These are phyloP conservation scores for Solanum peruvianum DNA, from an alignment of 257 asterid genomes.

Conservation along the genomic window DNA sequence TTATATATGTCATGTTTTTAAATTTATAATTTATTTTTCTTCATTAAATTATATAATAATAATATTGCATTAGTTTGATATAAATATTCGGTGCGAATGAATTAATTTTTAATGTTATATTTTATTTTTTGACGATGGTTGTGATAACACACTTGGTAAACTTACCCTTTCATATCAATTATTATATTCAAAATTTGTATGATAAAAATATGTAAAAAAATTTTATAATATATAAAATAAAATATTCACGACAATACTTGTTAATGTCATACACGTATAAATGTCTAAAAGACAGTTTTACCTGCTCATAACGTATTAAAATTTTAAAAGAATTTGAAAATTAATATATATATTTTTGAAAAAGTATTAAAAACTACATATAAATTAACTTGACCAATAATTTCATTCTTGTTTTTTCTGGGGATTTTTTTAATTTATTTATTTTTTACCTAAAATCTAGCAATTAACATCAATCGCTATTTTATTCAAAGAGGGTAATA, in stretches of 20 bases:
- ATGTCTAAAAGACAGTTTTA: background rate
- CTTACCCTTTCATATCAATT: background rate
- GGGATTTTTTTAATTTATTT: too few species aligned
- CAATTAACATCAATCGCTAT: background rate
- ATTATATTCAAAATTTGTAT: background rate
- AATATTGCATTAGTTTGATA: too few species aligned
- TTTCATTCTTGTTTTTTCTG: background rate
- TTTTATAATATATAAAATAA: background rate
- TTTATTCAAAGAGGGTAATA: background rate
- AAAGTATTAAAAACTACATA: background rate
- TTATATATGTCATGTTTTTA: too few species aligned
- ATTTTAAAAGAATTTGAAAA: background rate
- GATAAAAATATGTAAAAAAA: too few species aligned
- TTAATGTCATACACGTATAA: background rate
- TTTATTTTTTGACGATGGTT: too few species aligned
- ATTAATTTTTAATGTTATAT: too few species aligned
- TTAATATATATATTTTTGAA: background rate
- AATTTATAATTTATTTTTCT: too few species aligned
- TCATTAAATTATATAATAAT: too few species aligned
- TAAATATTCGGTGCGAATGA: rapidly evolving
- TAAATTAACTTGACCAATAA: background rate
- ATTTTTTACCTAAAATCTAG: background rate
- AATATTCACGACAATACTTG: background rate
- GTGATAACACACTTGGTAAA: background rate
- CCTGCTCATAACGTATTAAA: background rate